These are phyloP conservation scores for Vanderwaltozyma polyspora DNA, from an alignment of 805 yeast genomes.

Conservation along the genomic window DNA sequence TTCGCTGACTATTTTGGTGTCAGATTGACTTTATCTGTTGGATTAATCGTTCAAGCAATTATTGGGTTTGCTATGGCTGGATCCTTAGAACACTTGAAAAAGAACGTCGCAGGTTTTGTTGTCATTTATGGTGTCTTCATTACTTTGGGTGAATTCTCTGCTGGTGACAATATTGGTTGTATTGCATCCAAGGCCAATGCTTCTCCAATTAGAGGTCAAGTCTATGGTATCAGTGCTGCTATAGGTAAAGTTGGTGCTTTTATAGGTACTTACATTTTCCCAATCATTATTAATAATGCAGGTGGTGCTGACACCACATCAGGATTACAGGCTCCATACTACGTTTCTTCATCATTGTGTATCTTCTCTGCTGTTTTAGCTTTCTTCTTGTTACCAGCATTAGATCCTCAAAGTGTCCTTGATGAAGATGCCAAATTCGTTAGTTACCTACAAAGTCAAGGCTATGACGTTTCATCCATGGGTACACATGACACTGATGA, in stretches of 20 bases:
- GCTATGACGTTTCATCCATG: slow-evolving; percentile 1
- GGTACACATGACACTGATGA: background rate
- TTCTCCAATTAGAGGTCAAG: slow-evolving; percentile 81
- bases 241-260: slow-evolving; percentile 88
- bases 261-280: slow-evolving; percentile 82
- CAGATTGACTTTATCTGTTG: slow-evolving; percentile 58
- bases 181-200: slow-evolving; percentile 80
- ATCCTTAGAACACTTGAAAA: slow-evolving; percentile 40
- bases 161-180: slow-evolving; percentile 86
- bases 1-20: slow-evolving; percentile 89
- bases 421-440: slow-evolving; percentile 67
- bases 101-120: slow-evolving; percentile 65
- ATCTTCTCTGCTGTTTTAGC: slow-evolving; percentile 59
- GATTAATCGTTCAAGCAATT: slow-evolving; percentile 62
- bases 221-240: slow-evolving; percentile 87
- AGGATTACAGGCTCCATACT: slow-evolving; percentile 59
- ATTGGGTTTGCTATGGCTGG: slow-evolving; percentile 82
- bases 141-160: slow-evolving; percentile 86
- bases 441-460: slow-evolving; percentile 41
- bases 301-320: slow-evolving; percentile 29
- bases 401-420: slow-evolving; percentile 73
- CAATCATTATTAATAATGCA: slow-evolving; percentile 54
- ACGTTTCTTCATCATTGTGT: slow-evolving; percentile 69
- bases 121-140: slow-evolving; percentile 82
- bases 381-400: slow-evolving; percentile 61